Evolutionary conservation across 306 rosid genomes (phyloP).

Genomic region (Cercis canadensis): DNA sequence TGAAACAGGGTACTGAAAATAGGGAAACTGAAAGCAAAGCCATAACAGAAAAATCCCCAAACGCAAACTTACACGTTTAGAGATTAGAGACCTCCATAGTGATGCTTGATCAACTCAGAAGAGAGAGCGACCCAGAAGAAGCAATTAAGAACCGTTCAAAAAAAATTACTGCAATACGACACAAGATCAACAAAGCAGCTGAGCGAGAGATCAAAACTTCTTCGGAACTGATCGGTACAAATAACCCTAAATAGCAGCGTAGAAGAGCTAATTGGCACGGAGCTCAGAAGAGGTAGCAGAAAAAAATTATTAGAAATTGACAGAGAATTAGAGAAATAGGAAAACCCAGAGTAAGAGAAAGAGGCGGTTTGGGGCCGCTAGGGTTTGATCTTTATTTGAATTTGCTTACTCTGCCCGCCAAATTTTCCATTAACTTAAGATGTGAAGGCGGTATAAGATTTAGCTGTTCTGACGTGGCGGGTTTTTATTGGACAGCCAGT

Average conservation of each 20-base stretch:
- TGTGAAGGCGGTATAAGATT: not conserved
- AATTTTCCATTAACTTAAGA: conserved; percentile 36
- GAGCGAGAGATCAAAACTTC: not conserved
- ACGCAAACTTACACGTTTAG: conserved; percentile 22
- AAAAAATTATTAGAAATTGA: not conserved
- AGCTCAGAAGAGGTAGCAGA: conserved; percentile 22
- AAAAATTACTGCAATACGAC: not conserved
- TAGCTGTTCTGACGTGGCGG: conserved; percentile 35
- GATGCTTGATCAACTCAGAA: no score
- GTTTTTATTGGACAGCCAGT: not conserved
- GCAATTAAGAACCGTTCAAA: not conserved
- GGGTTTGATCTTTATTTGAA: conserved; percentile 75
- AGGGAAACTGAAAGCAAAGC: not conserved
- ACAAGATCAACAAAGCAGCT: not conserved
- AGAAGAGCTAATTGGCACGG: not conserved
- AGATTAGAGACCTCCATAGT: conserved; percentile 28
- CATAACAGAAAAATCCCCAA: not conserved
- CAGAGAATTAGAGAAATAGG: no score
- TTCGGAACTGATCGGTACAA: not conserved
- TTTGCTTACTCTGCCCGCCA: conserved; percentile 77
- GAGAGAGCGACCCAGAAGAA: not conserved
- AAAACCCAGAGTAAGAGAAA: conserved; percentile 11
- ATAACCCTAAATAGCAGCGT: conserved; percentile 1
- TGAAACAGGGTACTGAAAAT: not conserved
- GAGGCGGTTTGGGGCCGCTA: conserved; percentile 45